Conservation (phyloP, 2,329 filamentous ascomycete genomes). For the Venturia pyrina region DNA sequence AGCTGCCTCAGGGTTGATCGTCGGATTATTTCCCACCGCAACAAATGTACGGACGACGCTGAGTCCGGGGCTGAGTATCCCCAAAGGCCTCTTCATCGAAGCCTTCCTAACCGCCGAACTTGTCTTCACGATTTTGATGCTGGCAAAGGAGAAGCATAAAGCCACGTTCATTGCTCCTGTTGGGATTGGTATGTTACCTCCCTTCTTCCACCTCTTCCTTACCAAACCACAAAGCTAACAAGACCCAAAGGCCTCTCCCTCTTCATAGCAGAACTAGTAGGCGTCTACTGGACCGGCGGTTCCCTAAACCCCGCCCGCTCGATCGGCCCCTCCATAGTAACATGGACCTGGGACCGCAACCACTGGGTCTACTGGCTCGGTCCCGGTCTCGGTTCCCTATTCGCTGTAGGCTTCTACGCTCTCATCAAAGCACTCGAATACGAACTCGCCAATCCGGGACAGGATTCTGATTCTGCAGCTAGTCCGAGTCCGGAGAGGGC, state of each 20-base stretch:
- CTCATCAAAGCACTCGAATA: constrained; percentile 21
- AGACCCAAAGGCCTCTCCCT: constrained; percentile 55
- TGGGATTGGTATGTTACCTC: constrained; percentile 17
- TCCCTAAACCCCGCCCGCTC: constrained; percentile 31
- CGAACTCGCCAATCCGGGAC: constrained; percentile 18
- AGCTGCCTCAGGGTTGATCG: constrained; percentile 24
- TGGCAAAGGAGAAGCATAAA: constrained; percentile 33
- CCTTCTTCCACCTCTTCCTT: not conserved
- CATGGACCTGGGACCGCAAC: constrained; percentile 25
- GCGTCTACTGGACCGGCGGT: constrained; percentile 34
- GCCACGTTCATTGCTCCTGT: constrained; percentile 30
- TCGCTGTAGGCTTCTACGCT: constrained; percentile 18
- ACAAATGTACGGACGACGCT: constrained; percentile 28
- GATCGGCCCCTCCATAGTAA: constrained; percentile 32
- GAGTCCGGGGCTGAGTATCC: constrained; percentile 20
- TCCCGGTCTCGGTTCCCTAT: constrained; percentile 11
- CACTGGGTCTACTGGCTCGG: constrained; percentile 32
- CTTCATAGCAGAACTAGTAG: constrained; percentile 48
- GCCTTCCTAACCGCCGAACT: constrained; percentile 28
- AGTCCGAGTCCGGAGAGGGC: not conserved
- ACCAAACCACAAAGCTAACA: constrained; percentile 44
- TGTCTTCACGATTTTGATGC: constrained; percentile 33
- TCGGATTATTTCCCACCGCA: constrained; percentile 25
- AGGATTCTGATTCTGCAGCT: constrained; percentile 4
- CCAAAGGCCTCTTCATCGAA: constrained; percentile 29